Percentiles rank a stretch among this genome's conserved stretches.
These are phyloP conservation scores for Ascochyta koolunga DNA, from an alignment of 2,329 filamentous ascomycete genomes.

Conservation along the genomic window DNA sequence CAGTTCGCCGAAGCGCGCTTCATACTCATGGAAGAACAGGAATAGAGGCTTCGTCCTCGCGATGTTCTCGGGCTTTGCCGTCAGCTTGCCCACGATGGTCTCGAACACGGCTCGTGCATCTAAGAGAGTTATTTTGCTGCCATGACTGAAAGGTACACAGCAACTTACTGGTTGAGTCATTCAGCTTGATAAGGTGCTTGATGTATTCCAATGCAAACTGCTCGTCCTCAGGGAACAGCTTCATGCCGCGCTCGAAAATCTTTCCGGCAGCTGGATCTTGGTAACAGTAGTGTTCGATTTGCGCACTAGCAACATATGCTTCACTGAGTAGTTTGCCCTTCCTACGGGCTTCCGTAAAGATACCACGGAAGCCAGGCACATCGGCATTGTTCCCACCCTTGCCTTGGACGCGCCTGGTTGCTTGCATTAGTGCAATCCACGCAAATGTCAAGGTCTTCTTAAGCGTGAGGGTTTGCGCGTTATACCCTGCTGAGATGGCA, in stretches of 20 bases:
- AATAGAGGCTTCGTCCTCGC: conserved; percentile 84
- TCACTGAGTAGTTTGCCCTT: conserved; percentile 89
- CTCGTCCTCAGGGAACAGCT: conserved; percentile 92
- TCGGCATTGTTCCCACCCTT: conserved; percentile 66
- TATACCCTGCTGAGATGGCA: conserved; percentile 68
- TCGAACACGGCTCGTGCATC: conserved; percentile 97
- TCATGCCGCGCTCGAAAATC: conserved; percentile 93
- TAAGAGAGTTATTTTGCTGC: conserved; percentile 44
- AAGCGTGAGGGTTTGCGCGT: conserved; percentile 74
- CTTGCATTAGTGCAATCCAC: conserved; percentile 93
- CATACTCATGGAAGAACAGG: conserved; percentile 91
- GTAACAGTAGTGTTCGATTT: conserved; percentile 95
- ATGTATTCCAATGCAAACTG: conserved; percentile 93
- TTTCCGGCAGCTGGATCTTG: conserved; percentile 90
- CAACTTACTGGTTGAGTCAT: conserved; percentile 87
- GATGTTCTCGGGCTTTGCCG: conserved; percentile 75
- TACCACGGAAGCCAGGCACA: conserved; percentile 77
- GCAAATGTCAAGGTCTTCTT: conserved; percentile 87
- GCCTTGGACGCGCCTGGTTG: conserved; percentile 92
- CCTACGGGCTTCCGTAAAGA: conserved; percentile 88
- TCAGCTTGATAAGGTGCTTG: conserved; percentile 89
- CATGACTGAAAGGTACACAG: conserved; percentile 2
- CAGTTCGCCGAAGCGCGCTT: conserved; percentile 91
- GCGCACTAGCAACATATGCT: conserved; percentile 89
- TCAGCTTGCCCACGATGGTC: conserved; percentile 83